Percentiles rank a stretch among this genome's conserved stretches.
phyloP scores from a whole-genome alignment of 129 eudicot genomes.

The Arctium minus region DNA sequence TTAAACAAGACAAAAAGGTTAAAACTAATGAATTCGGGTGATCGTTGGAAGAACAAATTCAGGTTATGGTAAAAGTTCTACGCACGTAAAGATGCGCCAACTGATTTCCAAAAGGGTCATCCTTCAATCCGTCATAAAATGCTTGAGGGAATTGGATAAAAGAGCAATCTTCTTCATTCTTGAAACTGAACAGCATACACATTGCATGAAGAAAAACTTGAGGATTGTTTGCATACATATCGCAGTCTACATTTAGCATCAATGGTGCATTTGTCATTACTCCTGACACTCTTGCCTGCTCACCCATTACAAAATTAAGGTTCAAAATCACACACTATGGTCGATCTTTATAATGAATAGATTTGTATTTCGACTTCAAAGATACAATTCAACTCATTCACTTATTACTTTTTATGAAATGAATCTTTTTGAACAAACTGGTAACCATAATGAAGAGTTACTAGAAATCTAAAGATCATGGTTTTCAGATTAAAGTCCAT shows the following conservation, averaged over 20 bases:
- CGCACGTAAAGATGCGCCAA: constrained; percentile 16
- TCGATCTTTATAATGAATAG: too few species aligned
- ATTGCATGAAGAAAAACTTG: constrained; percentile 57
- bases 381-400: not conserved
- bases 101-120: constrained; percentile 62
- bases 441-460: not conserved
- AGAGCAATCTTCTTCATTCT: constrained; percentile 29
- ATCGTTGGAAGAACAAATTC: not conserved
- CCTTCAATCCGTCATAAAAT: constrained; percentile 53
- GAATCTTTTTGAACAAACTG: not conserved
- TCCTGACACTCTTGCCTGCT: constrained; percentile 69
- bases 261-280: constrained; percentile 71
- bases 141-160: constrained; percentile 62
- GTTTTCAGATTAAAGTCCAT: not conserved
- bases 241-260: constrained; percentile 69
- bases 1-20: not conserved
- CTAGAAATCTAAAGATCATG: not conserved
- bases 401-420: not conserved
- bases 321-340: too few species aligned
- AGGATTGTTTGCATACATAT: constrained; percentile 74
- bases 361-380: not conserved
- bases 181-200: constrained; percentile 47
- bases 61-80: not conserved
- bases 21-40: not conserved
- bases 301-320: not conserved